phyloP scores from a whole-genome alignment of 2,329 filamentous ascomycete genomes.

The Calonectria pteridis region DNA sequence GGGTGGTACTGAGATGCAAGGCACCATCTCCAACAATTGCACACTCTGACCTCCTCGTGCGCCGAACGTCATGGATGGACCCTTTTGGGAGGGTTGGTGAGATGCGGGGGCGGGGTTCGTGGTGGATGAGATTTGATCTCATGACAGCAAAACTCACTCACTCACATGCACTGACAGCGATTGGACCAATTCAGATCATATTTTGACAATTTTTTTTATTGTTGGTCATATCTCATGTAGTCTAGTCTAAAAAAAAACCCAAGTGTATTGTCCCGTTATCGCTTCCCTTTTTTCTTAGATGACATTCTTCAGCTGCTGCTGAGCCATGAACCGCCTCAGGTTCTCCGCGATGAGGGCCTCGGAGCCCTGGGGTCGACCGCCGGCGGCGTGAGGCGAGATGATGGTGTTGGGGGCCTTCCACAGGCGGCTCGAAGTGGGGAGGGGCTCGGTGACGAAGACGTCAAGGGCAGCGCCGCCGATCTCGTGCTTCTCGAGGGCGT shows the following conservation, averaged over 20 bases:
- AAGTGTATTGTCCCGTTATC: constrained; percentile 16
- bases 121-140: not conserved
- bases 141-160: not conserved
- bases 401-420: constrained; percentile 66
- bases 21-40: not conserved
- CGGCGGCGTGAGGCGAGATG: constrained; percentile 70
- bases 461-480: constrained; percentile 64
- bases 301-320: constrained; percentile 70
- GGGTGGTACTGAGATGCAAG: constrained; percentile 12
- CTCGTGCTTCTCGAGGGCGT: constrained; percentile 57
- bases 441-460: constrained; percentile 61
- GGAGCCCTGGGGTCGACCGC: constrained; percentile 70
- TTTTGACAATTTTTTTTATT: constrained; percentile 5
- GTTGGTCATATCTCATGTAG: not conserved
- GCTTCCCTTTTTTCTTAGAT: constrained; percentile 34
- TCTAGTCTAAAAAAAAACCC: constrained; percentile 19
- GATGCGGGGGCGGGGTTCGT: constrained; percentile 4
- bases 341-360: constrained; percentile 73
- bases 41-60: too few relatives aligned
- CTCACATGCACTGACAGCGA: not conserved
- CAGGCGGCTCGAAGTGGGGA: constrained; percentile 57
- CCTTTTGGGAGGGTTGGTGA: not conserved
- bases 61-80: not conserved
- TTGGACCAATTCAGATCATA: constrained; percentile 24
- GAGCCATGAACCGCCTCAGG: constrained; percentile 69